These are phyloP conservation scores for Agapanthus africanus DNA, from an alignment of 106 monocot genomes.

Conservation along the genomic window DNA sequence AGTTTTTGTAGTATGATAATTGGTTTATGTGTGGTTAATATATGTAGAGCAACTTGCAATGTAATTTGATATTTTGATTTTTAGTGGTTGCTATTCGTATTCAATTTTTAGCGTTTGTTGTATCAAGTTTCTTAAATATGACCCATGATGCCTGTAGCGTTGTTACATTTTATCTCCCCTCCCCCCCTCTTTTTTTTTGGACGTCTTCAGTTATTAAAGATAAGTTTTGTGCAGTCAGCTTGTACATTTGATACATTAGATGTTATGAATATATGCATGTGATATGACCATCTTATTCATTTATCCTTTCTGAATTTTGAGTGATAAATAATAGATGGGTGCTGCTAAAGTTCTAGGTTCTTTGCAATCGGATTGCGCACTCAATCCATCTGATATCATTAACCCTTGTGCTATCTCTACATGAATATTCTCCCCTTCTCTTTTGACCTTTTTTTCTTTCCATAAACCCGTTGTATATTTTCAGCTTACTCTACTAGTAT, in stretches of 20 bases:
- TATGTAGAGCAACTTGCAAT: not conserved
- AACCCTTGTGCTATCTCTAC: too few relatives aligned
- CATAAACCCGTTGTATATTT: too few relatives aligned
- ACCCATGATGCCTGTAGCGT: not conserved
- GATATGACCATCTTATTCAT: not conserved
- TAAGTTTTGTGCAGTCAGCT: not conserved
- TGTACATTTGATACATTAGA: not conserved
- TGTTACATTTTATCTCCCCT: too few relatives aligned
- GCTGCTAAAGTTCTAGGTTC: not conserved
- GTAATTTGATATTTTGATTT: not conserved
- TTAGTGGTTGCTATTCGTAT: not conserved
- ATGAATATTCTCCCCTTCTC: too few relatives aligned
- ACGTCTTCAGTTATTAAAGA: not conserved
- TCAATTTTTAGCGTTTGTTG: not conserved
- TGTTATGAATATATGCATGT: not conserved
- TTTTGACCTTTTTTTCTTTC: too few relatives aligned
- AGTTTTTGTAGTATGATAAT: not conserved
- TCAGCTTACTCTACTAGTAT: too few relatives aligned
- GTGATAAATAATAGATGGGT: too few relatives aligned
- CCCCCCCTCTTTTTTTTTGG: not conserved
- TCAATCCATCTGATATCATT: not conserved
- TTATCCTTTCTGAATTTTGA: not conserved
- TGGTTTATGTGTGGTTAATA: not conserved
- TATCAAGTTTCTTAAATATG: not conserved
- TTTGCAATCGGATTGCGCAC: not conserved